phyloP scores from a whole-genome alignment of 805 yeast species.

The Sugiyamaella qingdaonensis region DNA sequence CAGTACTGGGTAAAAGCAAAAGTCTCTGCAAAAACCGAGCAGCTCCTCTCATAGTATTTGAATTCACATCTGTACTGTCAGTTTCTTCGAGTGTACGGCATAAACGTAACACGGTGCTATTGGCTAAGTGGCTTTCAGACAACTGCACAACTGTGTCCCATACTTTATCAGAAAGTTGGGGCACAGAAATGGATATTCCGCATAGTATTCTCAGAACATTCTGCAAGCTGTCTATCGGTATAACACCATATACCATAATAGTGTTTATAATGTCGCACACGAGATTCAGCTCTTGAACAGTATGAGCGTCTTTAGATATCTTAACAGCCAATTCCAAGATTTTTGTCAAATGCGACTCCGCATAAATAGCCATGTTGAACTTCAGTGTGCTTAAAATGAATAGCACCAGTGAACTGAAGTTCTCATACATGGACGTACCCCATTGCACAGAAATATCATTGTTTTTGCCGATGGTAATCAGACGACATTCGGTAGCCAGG shows the following conservation, averaged over 20 bases:
- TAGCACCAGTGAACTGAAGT: constrained; percentile 32
- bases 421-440: constrained; percentile 29
- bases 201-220: constrained; percentile 44
- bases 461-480: constrained; percentile 27
- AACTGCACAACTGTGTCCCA: constrained; percentile 41
- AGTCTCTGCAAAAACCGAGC: constrained; percentile 30
- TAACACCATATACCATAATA: constrained; percentile 41
- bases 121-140: constrained; percentile 37
- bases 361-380: constrained; percentile 44
- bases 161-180: constrained; percentile 34
- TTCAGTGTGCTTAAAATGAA: constrained; percentile 45
- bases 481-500: constrained; percentile 30
- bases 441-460: constrained; percentile 27
- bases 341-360: constrained; percentile 36
- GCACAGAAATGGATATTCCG: constrained; percentile 39
- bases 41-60: constrained; percentile 36
- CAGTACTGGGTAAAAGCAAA: constrained; percentile 15
- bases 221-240: constrained; percentile 41
- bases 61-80: constrained; percentile 25
- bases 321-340: constrained; percentile 36
- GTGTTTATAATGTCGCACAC: constrained; percentile 43
- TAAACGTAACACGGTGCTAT: constrained; percentile 31
- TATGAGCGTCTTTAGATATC: constrained; percentile 40
- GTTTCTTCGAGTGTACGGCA: constrained; percentile 32
- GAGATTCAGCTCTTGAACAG: constrained; percentile 34